Evolutionary conservation across 2,329 filamentous ascomycete genomes (phyloP).

Genomic region (Fusarium napiforme): DNA sequence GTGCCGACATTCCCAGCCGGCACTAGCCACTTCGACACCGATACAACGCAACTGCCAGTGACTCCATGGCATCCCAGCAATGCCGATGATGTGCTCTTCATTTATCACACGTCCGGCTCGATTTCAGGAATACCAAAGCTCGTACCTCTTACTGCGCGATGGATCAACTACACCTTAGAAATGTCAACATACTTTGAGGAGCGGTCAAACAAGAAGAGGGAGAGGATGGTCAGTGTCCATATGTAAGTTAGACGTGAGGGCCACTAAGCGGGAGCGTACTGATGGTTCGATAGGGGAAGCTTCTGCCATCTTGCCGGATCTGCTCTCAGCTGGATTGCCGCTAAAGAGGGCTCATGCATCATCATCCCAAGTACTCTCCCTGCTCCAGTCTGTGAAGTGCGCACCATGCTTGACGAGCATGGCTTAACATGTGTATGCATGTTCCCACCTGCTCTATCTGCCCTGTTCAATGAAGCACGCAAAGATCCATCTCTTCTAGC

Average conservation of each 20-base stretch:
- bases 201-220: not conserved
- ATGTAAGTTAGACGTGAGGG: not conserved
- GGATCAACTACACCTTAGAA: constrained; percentile 7
- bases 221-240: not conserved
- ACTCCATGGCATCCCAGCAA: not conserved
- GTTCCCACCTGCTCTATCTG: constrained; percentile 16
- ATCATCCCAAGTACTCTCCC: constrained; percentile 28
- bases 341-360: constrained; percentile 16
- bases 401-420: constrained; percentile 10
- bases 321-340: not conserved
- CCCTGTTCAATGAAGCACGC: constrained; percentile 19
- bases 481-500: constrained; percentile 12
- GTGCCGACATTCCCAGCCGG: constrained; percentile 1
- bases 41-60: not conserved
- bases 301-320: constrained; percentile 31
- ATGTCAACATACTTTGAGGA: not conserved
- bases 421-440: constrained; percentile 6
- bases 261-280: accelerated
- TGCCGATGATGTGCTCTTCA: constrained; percentile 12
- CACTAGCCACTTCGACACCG: not conserved
- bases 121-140: constrained; percentile 38
- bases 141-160: constrained; percentile 31
- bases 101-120: constrained; percentile 39
- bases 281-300: constrained; percentile 17
- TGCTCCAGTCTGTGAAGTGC: constrained; percentile 6